Percentiles rank a stretch among this genome's conserved stretches.
Conservation (phyloP, 108 stramenopile genomes). For the Cafeteria roenbergensis region DNA sequence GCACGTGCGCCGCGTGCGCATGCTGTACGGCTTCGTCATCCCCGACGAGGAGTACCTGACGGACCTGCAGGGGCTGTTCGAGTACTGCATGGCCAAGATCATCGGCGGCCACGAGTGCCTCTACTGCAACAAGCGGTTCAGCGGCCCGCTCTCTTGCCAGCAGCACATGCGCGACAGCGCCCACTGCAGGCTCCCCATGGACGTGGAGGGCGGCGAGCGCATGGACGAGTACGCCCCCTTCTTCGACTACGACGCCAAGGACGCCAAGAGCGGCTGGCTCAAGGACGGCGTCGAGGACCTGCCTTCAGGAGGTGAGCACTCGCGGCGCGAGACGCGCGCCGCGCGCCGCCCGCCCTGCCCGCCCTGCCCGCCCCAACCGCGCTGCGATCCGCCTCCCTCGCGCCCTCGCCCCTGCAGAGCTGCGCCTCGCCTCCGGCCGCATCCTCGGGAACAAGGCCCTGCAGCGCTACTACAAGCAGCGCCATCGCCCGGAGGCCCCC, state of each 20-base stretch:
- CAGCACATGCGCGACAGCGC: slow-evolving; percentile 7
- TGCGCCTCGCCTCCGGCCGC: background rate
- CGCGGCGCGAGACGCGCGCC: no score
- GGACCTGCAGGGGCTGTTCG: slow-evolving; percentile 6
- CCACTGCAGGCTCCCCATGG: slow-evolving; percentile 14
- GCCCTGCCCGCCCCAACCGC: no score
- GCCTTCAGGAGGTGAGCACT: background rate
- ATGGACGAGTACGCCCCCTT: slow-evolving; percentile 14
- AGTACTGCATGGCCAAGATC: slow-evolving; percentile 11
- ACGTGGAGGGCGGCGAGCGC: background rate
- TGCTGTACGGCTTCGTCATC: slow-evolving; percentile 9
- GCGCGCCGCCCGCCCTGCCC: background rate
- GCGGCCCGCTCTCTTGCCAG: background rate
- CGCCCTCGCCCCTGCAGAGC: background rate
- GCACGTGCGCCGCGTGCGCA: background rate
- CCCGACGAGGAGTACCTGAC: slow-evolving; percentile 11
- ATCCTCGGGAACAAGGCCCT: background rate
- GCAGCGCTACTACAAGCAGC: background rate
- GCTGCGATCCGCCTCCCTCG: background rate
- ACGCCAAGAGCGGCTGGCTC: background rate
- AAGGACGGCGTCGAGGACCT: background rate
- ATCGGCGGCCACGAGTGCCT: slow-evolving; percentile 2
- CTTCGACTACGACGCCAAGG: slow-evolving; percentile 4
- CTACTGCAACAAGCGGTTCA: slow-evolving; percentile 15
- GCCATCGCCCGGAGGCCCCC: no score